Conservation (phyloP, 148 eudicot species). For the Amaranthus hypochondriacus region DNA sequence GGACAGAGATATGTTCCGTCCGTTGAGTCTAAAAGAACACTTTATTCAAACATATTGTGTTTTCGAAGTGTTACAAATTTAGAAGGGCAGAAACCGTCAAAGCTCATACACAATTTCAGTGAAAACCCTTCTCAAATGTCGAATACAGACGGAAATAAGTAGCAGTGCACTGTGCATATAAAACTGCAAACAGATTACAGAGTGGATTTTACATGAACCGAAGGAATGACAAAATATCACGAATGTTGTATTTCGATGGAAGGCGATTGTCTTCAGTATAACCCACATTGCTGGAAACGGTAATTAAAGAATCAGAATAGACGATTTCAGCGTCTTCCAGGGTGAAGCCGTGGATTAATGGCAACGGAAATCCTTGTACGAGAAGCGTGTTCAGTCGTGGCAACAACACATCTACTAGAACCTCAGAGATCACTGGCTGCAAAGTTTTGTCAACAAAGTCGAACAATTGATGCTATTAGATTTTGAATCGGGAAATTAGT, state of each 20-base stretch:
- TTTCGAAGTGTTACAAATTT: no score
- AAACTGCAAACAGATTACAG: background rate
- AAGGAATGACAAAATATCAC: slow-evolving; percentile 15
- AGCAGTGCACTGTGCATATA: background rate
- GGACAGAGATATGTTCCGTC: no score
- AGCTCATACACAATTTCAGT: no score
- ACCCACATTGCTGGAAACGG: slow-evolving; percentile 47
- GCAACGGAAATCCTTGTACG: slow-evolving; percentile 54
- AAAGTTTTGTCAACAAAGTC: slow-evolving; percentile 2
- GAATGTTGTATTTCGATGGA: background rate
- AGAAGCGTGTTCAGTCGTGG: slow-evolving; percentile 60
- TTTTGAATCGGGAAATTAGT: no score
- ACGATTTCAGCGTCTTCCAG: slow-evolving; percentile 51
- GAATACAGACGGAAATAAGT: background rate
- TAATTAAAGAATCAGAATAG: slow-evolving; percentile 44
- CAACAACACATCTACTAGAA: slow-evolving; percentile 42
- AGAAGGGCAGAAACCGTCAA: no score
- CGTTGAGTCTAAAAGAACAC: no score
- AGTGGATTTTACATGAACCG: slow-evolving; percentile 12
- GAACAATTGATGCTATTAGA: no score
- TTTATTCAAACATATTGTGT: no score
- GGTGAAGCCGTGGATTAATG: slow-evolving; percentile 56
- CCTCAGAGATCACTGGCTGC: slow-evolving; percentile 64
- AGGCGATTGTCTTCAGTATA: slow-evolving; percentile 20
- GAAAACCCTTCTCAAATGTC: no score